Conservation (phyloP, 2,329 filamentous ascomycete species). For the Monosporascus cannonballus region DNA sequence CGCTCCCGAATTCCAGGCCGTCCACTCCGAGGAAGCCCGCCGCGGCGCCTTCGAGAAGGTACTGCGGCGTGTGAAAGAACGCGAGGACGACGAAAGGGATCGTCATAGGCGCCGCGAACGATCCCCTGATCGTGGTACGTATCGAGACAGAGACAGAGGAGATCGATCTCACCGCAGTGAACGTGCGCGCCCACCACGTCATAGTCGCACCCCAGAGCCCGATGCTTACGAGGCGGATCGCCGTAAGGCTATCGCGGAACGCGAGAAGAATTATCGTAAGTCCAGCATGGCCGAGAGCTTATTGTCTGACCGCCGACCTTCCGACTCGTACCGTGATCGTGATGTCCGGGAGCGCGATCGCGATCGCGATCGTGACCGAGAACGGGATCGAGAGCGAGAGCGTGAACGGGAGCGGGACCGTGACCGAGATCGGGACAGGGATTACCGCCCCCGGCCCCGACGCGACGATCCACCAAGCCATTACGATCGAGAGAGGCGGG, state of each 20-base stretch:
- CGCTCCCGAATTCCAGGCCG: constrained; percentile 75
- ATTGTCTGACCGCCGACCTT: constrained; percentile 45
- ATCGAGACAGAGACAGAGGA: constrained; percentile 54
- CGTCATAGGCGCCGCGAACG: constrained; percentile 53
- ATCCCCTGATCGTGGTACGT: constrained; percentile 44
- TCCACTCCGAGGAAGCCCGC: constrained; percentile 77
- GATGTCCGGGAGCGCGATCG: constrained; percentile 35
- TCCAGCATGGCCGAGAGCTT: constrained; percentile 61
- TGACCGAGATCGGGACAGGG: constrained; percentile 30
- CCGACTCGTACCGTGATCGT: constrained; percentile 40
- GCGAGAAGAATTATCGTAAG: constrained; percentile 90
- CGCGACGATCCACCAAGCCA: constrained; percentile 57
- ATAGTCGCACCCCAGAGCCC: constrained; percentile 82
- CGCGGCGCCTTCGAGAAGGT: constrained; percentile 86
- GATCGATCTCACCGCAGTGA: constrained; percentile 57
- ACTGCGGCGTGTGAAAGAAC: constrained; percentile 83
- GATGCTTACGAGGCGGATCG: constrained; percentile 95
- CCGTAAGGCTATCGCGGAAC: constrained; percentile 85
- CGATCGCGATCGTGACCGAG: constrained; percentile 26
- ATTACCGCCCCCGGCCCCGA: constrained; percentile 44
- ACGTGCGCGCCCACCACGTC: constrained; percentile 50
- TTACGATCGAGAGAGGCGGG: constrained; percentile 81
- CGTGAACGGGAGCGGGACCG: constrained; percentile 35
- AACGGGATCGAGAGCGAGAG: constrained; percentile 37
- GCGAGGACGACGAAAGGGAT: constrained; percentile 77